These are phyloP conservation scores for Blastocystis hominis DNA, from an alignment of 352 stramenopile genomes.

Conservation along the genomic window DNA sequence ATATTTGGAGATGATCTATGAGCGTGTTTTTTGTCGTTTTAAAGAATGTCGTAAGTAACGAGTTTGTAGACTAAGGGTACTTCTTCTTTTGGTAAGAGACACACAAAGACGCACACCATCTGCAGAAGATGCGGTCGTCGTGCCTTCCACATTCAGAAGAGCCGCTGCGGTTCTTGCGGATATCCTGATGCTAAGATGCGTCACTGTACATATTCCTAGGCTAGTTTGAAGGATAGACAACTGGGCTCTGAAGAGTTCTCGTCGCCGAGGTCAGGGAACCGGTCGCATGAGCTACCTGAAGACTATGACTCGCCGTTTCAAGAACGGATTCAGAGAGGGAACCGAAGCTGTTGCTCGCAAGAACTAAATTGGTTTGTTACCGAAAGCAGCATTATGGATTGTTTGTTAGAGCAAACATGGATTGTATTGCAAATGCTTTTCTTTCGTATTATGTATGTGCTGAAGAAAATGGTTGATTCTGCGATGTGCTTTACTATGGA, in stretches of 20 bases:
- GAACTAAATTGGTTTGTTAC: slow-evolving; percentile 9
- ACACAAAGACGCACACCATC: slow-evolving; percentile 99
- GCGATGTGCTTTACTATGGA: not conserved
- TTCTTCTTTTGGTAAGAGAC: slow-evolving; percentile 96
- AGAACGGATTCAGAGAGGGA: slow-evolving; percentile 98
- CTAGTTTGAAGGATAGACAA: slow-evolving; percentile 19
- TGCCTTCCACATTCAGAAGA: slow-evolving; percentile 99
- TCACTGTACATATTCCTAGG: slow-evolving; percentile 71
- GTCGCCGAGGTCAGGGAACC: slow-evolving; percentile 86
- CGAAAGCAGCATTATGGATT: not conserved
- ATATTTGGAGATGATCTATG: not conserved
- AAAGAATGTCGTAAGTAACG: not conserved
- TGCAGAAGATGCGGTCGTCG: slow-evolving; percentile 94
- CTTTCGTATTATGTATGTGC: no score
- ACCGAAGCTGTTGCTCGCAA: slow-evolving; percentile 67
- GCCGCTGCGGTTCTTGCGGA: slow-evolving; percentile 90
- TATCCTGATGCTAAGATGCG: slow-evolving; percentile 94
- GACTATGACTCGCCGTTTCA: slow-evolving; percentile 91
- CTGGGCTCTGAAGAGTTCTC: slow-evolving; percentile 94
- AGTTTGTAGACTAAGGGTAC: slow-evolving; percentile 95
- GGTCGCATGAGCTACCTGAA: slow-evolving; percentile 96
- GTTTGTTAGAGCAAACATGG: not conserved
- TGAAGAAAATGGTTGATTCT: not conserved
- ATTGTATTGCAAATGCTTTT: no score
- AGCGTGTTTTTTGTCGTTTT: not conserved